Percentiles rank a stretch among this genome's conserved stretches.
phyloP scores from a whole-genome alignment of 1,284 basidiomycete genomes.

The Ceratobasidium sp. region DNA sequence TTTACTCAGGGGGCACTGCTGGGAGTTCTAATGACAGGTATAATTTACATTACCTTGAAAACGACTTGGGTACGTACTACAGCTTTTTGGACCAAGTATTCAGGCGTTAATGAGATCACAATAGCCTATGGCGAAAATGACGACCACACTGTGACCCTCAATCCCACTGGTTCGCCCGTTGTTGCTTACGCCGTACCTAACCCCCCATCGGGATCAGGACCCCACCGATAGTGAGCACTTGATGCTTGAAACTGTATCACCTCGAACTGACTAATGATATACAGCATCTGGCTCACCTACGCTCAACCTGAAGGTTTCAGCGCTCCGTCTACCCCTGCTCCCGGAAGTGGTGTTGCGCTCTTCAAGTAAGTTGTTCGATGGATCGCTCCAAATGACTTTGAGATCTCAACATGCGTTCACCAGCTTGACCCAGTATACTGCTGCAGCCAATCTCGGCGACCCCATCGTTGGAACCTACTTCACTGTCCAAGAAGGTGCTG shows the following conservation, averaged over 20 bases:
- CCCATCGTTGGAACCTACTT: constrained; percentile 41
- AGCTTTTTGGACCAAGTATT: background rate
- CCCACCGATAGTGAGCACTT: constrained; percentile 43
- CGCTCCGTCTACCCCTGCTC: constrained; percentile 41
- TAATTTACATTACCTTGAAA: constrained; percentile 45
- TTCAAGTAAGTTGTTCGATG: constrained; percentile 40
- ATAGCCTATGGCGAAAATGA: constrained; percentile 42
- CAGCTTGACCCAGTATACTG: constrained; percentile 40
- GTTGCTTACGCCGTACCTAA: constrained; percentile 43
- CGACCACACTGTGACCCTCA: constrained; percentile 42
- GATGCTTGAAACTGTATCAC: background rate
- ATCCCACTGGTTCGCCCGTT: constrained; percentile 39
- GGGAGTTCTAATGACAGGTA: constrained; percentile 41
- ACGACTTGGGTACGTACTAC: constrained; percentile 42
- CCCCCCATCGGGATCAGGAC: constrained; percentile 44
- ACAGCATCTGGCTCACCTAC: constrained; percentile 42
- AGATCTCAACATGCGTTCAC: background rate
- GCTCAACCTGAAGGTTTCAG: constrained; percentile 43
- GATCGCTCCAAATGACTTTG: background rate
- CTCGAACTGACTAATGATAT: background rate
- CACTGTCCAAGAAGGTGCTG: constrained; percentile 39
- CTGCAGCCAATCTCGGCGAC: constrained; percentile 22
- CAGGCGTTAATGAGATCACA: background rate
- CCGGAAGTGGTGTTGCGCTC: constrained; percentile 43
- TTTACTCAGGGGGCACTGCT: constrained; percentile 22